Base-by-base conservation (phyloP, 495 filamentous ascomycete species). In the Neurospora hispaniola region DNA sequence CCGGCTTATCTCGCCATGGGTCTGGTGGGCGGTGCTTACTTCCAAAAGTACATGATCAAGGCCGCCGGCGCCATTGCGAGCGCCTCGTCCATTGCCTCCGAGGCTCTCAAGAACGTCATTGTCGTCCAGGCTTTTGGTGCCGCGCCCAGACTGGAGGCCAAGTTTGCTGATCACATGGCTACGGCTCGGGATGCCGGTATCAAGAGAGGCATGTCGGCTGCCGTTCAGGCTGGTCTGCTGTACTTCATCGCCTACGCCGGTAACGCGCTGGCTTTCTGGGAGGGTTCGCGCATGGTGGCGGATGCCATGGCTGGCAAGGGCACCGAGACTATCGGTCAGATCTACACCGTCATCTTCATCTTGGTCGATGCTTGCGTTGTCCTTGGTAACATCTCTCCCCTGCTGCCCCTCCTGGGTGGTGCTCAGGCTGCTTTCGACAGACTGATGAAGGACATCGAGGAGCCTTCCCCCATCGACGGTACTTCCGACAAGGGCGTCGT, bases 221-320 rank as follows among this genome's bases (percentile, higher is more conserved):
- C 88, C 11, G 73, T 89, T 10, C 93, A 97, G 91, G 84, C 97
- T 46, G 92, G 89, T 68, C 82, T 85, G 44, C 90, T 96, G 86
- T 91, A 96, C 81, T 85, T 87, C 73, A 84, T 94, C 70, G 88
- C 97, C 73, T 97, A 94, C 79, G 80, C 93, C 39, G 94, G 94
- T 79, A 97, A 97, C 75, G 92, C 90, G 46, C 87, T 98, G 35
- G 90, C 94, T 38, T 98, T 97, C 82, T 98, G 95, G 95, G 91
- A 94, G 83, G 95, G 95, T 16, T 94, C 91, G 72, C 84, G 88
- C 70, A 96, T 89, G 79, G 77, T 97, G 18, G 90, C 93, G 1
- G 78, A 86, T 8, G 88, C 88, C 5, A 86, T 90, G 69, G 83
- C 89, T 31, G 76, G 77, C 5, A 76, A 84, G 23, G 71, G 72